These are phyloP conservation scores for Spathaspora sp. DNA, from an alignment of 805 yeast species.

Conservation along the genomic window DNA sequence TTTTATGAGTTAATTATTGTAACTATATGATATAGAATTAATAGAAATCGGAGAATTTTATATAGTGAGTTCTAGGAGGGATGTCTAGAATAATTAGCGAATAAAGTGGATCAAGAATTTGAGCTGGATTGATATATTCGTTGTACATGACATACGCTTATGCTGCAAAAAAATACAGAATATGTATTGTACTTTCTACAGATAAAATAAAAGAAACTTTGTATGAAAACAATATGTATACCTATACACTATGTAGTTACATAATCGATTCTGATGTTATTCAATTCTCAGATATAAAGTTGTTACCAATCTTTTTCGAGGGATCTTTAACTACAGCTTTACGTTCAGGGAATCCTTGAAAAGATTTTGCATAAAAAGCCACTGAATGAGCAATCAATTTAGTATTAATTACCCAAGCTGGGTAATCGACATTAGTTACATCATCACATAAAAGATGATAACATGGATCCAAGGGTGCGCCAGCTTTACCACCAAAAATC, in stretches of 20 bases:
- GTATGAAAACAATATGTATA: neutral
- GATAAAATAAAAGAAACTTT: too few species aligned
- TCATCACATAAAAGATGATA: constrained; percentile 88
- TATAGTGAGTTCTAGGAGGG: too few species aligned
- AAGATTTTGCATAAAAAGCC: constrained; percentile 74
- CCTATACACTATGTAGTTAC: neutral
- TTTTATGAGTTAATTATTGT: too few species aligned
- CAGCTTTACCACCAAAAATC: constrained; percentile 65
- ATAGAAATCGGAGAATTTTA: too few species aligned
- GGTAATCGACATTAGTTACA: constrained; percentile 70
- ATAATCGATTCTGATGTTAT: constrained; percentile 10
- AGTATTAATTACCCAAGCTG: constrained; percentile 82
- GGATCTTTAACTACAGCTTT: constrained; percentile 15
- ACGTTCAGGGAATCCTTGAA: constrained; percentile 78
- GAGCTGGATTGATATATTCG: too few species aligned
- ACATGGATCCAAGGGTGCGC: constrained; percentile 76
- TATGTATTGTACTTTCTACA: too few species aligned
- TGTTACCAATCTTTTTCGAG: constrained; percentile 6
- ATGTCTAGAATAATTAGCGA: too few species aligned
- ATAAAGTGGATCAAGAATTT: too few species aligned
- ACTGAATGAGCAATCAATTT: constrained; percentile 88
- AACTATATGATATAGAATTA: too few species aligned
- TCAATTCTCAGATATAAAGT: constrained; percentile 29
- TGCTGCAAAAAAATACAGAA: too few species aligned
- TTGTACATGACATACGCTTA: too few species aligned